A percentile compares a stretch with the other conserved stretches of the same genome.
phyloP scores from a whole-genome alignment of 257 asterid genomes.

The Penstemon barbatus region DNA sequence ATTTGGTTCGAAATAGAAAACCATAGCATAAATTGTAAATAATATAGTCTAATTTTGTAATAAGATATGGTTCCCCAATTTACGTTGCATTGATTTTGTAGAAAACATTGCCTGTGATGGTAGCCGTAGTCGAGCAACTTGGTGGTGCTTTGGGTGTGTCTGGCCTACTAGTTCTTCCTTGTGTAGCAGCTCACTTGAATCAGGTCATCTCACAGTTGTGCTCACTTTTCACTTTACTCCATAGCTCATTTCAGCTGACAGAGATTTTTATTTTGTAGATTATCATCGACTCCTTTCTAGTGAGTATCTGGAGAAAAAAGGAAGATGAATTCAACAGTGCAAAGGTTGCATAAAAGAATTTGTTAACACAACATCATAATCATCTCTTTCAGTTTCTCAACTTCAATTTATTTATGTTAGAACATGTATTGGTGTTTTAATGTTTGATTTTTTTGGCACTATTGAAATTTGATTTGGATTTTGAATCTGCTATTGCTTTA shows the following conservation, averaged over 20 bases:
- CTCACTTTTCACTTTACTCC: constrained; percentile 1
- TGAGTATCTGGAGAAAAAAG: constrained; percentile 60
- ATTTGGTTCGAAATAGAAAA: neutral
- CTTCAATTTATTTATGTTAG: too few species aligned
- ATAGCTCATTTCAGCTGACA: constrained; percentile 21
- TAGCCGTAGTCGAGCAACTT: constrained; percentile 96
- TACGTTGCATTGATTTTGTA: constrained; percentile 28
- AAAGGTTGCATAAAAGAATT: constrained; percentile 41
- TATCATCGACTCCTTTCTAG: constrained; percentile 77
- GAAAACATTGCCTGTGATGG: constrained; percentile 96
- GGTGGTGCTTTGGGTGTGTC: constrained; percentile 89
- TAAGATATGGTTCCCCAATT: neutral
- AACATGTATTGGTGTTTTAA: too few species aligned
- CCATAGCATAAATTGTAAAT: neutral
- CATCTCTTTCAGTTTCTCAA: too few species aligned
- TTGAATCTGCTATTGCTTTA: too few species aligned
- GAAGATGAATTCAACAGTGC: constrained; percentile 31
- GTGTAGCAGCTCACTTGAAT: constrained; percentile 91
- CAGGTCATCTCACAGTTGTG: constrained; percentile 51
- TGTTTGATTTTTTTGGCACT: too few species aligned
- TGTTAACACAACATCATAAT: neutral
- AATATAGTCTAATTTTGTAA: neutral
- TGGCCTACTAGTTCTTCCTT: constrained; percentile 91
- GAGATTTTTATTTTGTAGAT: constrained; percentile 44
- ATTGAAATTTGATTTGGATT: too few species aligned